These are phyloP conservation scores for Cyclaneusma minus DNA, from an alignment of 2,329 filamentous ascomycete species.

Conservation along the genomic window DNA sequence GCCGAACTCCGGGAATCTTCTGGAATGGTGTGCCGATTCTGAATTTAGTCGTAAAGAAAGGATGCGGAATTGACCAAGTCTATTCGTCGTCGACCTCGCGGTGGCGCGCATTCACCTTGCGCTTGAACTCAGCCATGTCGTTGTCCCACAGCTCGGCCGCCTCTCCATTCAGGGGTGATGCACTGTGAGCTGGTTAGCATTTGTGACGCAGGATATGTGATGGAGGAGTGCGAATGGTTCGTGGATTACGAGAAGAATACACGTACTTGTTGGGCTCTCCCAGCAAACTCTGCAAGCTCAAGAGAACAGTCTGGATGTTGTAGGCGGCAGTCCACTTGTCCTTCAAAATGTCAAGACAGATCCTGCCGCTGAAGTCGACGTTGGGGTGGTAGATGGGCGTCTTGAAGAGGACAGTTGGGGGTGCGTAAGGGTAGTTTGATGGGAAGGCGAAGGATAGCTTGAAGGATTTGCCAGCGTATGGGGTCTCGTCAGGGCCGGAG, in stretches of 20 bases:
- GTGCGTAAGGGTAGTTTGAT: slow-evolving; percentile 79
- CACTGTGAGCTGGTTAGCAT: slow-evolving; percentile 32
- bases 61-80: slow-evolving; percentile 8
- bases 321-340: slow-evolving; percentile 98
- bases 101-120: slow-evolving; percentile 48
- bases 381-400: slow-evolving; percentile 99
- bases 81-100: slow-evolving; percentile 50
- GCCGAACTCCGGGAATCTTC: no score
- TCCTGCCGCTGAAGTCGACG: slow-evolving; percentile 90
- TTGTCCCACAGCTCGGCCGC: slow-evolving; percentile 94
- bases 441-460: slow-evolving; percentile 90
- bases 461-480: slow-evolving; percentile 75
- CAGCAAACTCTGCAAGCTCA: slow-evolving; percentile 87
- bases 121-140: slow-evolving; percentile 75
- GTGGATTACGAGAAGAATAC: neutral
- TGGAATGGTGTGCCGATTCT: no score
- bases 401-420: slow-evolving; percentile 89
- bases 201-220: no score
- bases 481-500: slow-evolving; percentile 77
- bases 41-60: no score
- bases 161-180: slow-evolving; percentile 89
- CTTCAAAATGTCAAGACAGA: slow-evolving; percentile 95
- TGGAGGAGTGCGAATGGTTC: neutral
- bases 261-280: slow-evolving; percentile 96
- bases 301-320: slow-evolving; percentile 83